Base-by-base conservation (phyloP, 139 green algal species). In the Asterochloris sp. region DNA sequence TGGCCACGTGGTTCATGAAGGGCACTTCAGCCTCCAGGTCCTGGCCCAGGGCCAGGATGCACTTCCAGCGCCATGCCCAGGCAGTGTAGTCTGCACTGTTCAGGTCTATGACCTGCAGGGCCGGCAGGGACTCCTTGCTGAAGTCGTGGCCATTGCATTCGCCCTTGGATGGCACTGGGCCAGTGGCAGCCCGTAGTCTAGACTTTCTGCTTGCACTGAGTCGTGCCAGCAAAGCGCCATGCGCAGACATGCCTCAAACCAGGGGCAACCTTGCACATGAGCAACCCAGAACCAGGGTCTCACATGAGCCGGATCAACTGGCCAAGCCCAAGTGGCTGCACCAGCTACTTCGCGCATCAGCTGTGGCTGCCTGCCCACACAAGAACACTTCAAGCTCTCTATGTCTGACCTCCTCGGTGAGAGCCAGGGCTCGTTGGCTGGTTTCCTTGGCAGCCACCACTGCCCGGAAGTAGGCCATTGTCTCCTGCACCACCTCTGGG, bases 81-180 rank as follows among this genome's bases (percentile, higher is more conserved):
- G 92, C 94, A 21, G 87, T 94, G 88, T 96, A 96, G 85, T 96
- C 85, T 12, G 94, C 92, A 27, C 90, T 84, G 74, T 96, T 97
- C 73, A 91, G 62, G 26, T 85, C 54, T 47, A 87, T 87, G 19
- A 84, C 83, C 83, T 87, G 83, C 62, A 79, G 15, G 21, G 17
- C 23, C 23, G 26, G 13, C 27, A 82, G 29, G 74, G 16, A 6
- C 26, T 11, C 26, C 29, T 13, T n/a, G 29, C 17, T 78, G 19
- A 27, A 4, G 66, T 71, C 1, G 66, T 71, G 19, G 19, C 10
- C 21, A 24, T 2, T 71, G 66, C 21, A 24, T 71, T 10, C 8
- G 66, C 66, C 17, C 17, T 4, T 71, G 17, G 17, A 24, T 26
- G 19, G 9, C 66, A 71, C 4, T 4, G 66, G 66, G 21, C 66